Percentiles rank a stretch among this genome's conserved stretches.
Evolutionary conservation across 2,329 filamentous ascomycete species (phyloP).

Genomic region (Ophiosphaerella korrae): DNA sequence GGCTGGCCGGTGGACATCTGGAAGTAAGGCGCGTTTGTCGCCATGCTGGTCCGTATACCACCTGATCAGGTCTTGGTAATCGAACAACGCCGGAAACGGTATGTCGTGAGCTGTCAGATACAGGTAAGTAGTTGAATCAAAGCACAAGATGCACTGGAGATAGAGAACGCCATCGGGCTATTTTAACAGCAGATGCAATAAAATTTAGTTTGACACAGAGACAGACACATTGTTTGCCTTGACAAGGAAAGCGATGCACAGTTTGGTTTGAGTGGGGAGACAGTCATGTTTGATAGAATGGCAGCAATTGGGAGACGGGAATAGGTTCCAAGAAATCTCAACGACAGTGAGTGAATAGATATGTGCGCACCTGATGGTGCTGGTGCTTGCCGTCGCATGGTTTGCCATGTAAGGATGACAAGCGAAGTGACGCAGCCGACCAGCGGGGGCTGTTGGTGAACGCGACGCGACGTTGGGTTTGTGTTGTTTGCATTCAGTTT

Average conservation of each 20-base stretch:
- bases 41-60: constrained; percentile 28
- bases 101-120: constrained; percentile 18
- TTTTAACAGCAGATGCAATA: constrained; percentile 21
- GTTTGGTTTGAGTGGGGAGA: constrained; percentile 7
- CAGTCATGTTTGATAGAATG: constrained; percentile 11
- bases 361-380: constrained; percentile 31
- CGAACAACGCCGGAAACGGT: constrained; percentile 14
- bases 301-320: constrained; percentile 3
- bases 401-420: constrained; percentile 27
- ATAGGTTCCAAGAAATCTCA: not conserved
- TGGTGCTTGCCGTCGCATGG: constrained; percentile 34
- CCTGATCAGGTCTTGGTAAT: constrained; percentile 14
- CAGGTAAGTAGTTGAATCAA: constrained; percentile 28
- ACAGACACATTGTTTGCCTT: constrained; percentile 18
- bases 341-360: not conserved
- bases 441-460: constrained; percentile 19
- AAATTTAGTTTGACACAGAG: constrained; percentile 21
- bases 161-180: constrained; percentile 16
- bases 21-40: constrained; percentile 46
- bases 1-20: constrained; percentile 38
- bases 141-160: constrained; percentile 7
- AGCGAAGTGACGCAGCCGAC: constrained; percentile 19
- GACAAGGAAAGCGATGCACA: constrained; percentile 11
- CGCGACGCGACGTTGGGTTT: constrained; percentile 25
- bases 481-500: constrained; percentile 35